These are phyloP conservation scores for Blastobotrys terrestris DNA, from an alignment of 805 yeast genomes.

Conservation along the genomic window DNA sequence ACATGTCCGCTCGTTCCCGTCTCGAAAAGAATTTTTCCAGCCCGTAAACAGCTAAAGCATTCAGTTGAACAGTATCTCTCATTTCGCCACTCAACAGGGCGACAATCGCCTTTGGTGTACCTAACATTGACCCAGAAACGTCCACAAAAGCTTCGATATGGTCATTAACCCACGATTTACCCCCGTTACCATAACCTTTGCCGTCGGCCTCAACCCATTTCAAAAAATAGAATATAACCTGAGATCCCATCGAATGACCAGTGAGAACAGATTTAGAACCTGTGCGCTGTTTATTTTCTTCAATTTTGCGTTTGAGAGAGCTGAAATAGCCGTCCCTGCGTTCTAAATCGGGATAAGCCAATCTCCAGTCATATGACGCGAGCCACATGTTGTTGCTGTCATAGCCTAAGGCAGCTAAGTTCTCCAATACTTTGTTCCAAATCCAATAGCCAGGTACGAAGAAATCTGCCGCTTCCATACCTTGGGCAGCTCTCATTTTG, in stretches of 20 bases:
- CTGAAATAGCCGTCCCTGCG: conserved; percentile 80
- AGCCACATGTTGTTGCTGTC: conserved; percentile 85
- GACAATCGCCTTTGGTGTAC: conserved; percentile 91
- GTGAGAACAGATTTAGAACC: conserved; percentile 68
- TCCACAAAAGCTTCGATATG: conserved; percentile 77
- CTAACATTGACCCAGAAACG: conserved; percentile 83
- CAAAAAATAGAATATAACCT: conserved; percentile 77
- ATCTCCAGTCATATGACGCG: conserved; percentile 95
- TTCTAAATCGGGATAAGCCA: conserved; percentile 84
- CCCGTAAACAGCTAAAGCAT: conserved; percentile 88
- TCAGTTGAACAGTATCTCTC: conserved; percentile 94
- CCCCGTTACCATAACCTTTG: conserved; percentile 87
- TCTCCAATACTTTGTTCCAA: conserved; percentile 94
- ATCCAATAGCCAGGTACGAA: conserved; percentile 98
- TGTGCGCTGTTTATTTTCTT: conserved; percentile 43
- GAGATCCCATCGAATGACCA: conserved; percentile 97
- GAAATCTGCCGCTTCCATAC: conserved; percentile 94
- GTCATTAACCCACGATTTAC: conserved; percentile 78
- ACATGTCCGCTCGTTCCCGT: conserved; percentile 79
- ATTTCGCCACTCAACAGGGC: conserved; percentile 95
- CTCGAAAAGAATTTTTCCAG: conserved; percentile 89
- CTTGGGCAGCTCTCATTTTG: conserved; percentile 84
- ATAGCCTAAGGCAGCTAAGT: conserved; percentile 88
- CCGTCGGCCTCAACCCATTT: conserved; percentile 97
- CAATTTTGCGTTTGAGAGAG: conserved; percentile 67